These are phyloP conservation scores for Russula emetica DNA, from an alignment of 768 basidiomycete genomes.

Conservation along the genomic window DNA sequence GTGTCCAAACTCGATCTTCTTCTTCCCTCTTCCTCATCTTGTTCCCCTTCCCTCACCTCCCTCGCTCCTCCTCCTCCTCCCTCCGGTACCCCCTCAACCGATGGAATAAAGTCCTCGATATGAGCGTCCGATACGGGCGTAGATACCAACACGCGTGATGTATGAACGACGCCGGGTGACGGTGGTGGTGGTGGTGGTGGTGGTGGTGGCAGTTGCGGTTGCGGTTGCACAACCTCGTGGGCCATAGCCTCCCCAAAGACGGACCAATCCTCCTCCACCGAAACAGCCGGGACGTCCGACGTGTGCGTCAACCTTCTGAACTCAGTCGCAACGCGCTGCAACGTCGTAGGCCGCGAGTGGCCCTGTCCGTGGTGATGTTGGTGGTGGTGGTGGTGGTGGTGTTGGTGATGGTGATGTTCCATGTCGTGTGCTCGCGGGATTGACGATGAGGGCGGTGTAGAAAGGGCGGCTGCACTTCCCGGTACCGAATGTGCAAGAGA, in stretches of 20 bases:
- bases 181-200: not conserved
- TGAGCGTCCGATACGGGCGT: constrained; percentile 3
- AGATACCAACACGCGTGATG: not conserved
- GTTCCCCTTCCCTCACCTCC: not conserved
- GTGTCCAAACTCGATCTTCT: constrained; percentile 2
- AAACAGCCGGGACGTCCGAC: not conserved
- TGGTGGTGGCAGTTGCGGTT: not conserved
- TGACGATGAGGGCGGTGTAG: not conserved
- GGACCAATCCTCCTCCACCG: constrained; percentile 23
- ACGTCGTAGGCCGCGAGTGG: not conserved
- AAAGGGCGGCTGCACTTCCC: not conserved
- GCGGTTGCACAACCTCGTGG: constrained; percentile 6
- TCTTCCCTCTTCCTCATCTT: not conserved
- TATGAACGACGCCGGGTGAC: not conserved
- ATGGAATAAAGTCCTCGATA: not conserved
- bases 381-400: not conserved
- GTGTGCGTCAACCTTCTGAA: constrained; percentile 8
- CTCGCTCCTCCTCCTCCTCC: not conserved
- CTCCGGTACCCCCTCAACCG: not conserved
- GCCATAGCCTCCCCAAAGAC: constrained; percentile 25
- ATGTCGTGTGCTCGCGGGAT: not conserved
- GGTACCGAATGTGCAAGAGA: not conserved
- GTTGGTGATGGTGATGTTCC: not conserved
- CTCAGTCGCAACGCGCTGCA: constrained; percentile 14
- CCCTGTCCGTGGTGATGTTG: not conserved